A percentile compares a stretch with the other conserved stretches of the same genome.
phyloP scores from a whole-genome alignment of 371 early-diverging fungal genomes.

The Haplosporangium sp. region DNA sequence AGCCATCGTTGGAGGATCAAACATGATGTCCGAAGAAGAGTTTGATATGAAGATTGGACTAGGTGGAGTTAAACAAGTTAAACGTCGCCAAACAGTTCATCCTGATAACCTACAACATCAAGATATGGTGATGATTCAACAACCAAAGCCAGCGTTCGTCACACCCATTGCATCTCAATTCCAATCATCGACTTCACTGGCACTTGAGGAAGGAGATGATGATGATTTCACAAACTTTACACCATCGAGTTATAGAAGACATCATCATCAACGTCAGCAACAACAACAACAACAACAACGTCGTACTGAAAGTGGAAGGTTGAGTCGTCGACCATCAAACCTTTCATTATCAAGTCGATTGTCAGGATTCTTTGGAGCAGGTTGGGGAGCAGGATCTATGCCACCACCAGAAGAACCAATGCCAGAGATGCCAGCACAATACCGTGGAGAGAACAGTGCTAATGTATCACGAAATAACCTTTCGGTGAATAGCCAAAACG shows the following conservation, averaged over 20 bases:
- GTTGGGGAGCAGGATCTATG: slow-evolving; percentile 38
- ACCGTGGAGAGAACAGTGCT: slow-evolving; percentile 17
- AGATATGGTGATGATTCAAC: slow-evolving; percentile 32
- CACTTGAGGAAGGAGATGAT: slow-evolving; percentile 31
- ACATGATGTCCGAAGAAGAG: slow-evolving; percentile 55
- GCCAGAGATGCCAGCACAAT: slow-evolving; percentile 44
- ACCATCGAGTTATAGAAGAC: slow-evolving; percentile 51
- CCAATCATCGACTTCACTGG: slow-evolving; percentile 12
- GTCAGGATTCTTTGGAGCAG: slow-evolving; percentile 49
- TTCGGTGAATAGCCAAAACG: neutral
- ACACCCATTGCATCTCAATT: slow-evolving; percentile 53
- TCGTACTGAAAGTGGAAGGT: neutral
- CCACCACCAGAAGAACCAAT: slow-evolving; percentile 21
- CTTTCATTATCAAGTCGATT: slow-evolving; percentile 46
- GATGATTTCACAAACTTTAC: slow-evolving; percentile 37
- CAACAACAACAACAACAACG: slow-evolving; percentile 24
- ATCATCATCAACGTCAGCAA: slow-evolving; percentile 50
- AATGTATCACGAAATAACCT: slow-evolving; percentile 1
- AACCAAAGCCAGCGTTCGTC: slow-evolving; percentile 52
- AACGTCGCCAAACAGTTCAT: slow-evolving; percentile 44
- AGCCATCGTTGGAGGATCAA: slow-evolving; percentile 34
- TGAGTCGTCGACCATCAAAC: slow-evolving; percentile 29
- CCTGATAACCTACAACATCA: slow-evolving; percentile 22
- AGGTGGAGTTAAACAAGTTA: slow-evolving; percentile 34
- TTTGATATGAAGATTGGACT: slow-evolving; percentile 52